Conservation (phyloP, 2,329 filamentous ascomycete genomes). For the Aureobasidium vineae region DNA sequence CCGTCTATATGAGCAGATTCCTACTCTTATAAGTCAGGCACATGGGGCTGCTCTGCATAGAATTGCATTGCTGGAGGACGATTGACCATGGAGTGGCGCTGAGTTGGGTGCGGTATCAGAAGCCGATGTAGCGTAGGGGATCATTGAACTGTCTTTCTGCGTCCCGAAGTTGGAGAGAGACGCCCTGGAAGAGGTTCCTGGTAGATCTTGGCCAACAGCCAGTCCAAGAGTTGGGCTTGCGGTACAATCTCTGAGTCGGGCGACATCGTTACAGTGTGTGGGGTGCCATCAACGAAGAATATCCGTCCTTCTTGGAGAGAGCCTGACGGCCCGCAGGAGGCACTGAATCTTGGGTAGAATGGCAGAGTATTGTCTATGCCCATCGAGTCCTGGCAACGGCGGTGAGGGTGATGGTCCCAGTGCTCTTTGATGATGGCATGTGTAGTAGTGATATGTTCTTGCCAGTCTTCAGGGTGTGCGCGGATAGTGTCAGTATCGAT, state of each 20-base stretch:
- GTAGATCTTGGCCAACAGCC: not conserved
- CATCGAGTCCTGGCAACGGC: not conserved
- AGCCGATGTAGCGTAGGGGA: no score
- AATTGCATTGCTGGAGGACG: no score
- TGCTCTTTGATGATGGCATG: not conserved
- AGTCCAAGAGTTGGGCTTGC: not conserved
- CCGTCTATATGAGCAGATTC: no score
- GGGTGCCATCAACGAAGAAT: not conserved
- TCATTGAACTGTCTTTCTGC: no score
- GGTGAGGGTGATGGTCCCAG: not conserved
- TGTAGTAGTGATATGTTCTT: not conserved
- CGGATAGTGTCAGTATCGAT: not conserved
- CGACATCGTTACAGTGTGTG: not conserved
- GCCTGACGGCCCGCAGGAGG: not conserved
- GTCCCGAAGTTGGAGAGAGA: no score
- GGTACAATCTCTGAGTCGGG: not conserved
- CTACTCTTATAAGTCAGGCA: no score
- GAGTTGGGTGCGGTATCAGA: no score
- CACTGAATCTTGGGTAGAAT: not conserved
- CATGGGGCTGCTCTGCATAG: no score
- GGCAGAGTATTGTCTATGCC: not conserved
- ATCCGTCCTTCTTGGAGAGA: not conserved
- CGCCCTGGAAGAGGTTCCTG: not conserved
- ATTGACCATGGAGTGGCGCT: no score
- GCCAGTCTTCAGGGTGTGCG: not conserved